Conservation (phyloP, 2,329 filamentous ascomycete species). For the Epichloe festucae region DNA sequence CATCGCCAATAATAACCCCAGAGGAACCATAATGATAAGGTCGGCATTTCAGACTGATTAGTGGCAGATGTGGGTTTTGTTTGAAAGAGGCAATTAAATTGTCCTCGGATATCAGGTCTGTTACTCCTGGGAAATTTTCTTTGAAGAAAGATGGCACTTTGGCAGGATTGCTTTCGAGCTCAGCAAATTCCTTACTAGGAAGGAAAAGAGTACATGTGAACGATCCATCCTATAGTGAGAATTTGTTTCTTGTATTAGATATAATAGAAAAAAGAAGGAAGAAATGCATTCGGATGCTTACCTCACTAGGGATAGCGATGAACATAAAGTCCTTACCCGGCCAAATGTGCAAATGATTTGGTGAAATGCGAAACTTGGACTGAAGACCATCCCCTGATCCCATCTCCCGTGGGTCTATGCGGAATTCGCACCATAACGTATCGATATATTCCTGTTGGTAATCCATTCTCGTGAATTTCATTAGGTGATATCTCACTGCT, state of each 20-base stretch:
- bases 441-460: constrained; percentile 94
- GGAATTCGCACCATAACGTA: constrained; percentile 94
- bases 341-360: constrained; percentile 96
- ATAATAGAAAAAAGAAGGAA: neutral
- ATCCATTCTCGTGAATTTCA: constrained; percentile 87
- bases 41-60: constrained; percentile 86
- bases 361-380: constrained; percentile 62
- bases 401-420: constrained; percentile 45
- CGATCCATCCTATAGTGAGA: constrained; percentile 54
- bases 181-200: constrained; percentile 53
- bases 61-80: constrained; percentile 74
- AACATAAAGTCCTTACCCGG: constrained; percentile 93
- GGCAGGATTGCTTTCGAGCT: constrained; percentile 50
- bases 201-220: constrained; percentile 95
- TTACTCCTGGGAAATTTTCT: constrained; percentile 75
- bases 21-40: constrained; percentile 72
- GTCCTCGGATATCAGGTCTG: constrained; percentile 51
- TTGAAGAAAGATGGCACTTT: constrained; percentile 63
- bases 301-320: constrained; percentile 75
- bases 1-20: constrained; percentile 80
- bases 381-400: constrained; percentile 16
- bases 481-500: constrained; percentile 78
- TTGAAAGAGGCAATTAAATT: constrained; percentile 64
- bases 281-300: constrained; percentile 18
- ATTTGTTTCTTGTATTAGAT: constrained; percentile 7